phyloP scores from a whole-genome alignment of 495 filamentous ascomycete genomes.

The Penicillium fimorum region DNA sequence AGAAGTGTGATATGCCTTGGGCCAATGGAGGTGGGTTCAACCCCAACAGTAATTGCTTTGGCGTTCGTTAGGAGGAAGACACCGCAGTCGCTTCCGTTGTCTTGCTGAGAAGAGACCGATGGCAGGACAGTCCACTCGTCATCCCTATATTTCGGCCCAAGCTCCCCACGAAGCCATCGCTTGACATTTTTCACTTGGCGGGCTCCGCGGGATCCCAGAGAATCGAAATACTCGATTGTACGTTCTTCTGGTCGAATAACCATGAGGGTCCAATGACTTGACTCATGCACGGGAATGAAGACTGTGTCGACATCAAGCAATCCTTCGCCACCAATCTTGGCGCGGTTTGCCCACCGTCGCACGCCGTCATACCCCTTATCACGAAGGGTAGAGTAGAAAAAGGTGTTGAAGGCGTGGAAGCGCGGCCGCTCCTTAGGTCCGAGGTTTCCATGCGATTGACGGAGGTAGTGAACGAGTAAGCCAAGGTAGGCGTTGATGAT shows the following conservation, averaged over 20 bases:
- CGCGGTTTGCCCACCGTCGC: conserved; percentile 52
- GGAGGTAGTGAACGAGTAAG: conserved; percentile 58
- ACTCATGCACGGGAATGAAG: conserved; percentile 58
- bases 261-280: conserved; percentile 60
- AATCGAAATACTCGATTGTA: conserved; percentile 75
- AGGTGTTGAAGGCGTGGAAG: conserved; percentile 68
- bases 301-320: conserved; percentile 59
- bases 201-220: conserved; percentile 46
- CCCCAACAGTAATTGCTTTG: conserved; percentile 62
- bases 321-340: conserved; percentile 52
- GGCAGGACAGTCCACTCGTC: conserved; percentile 60
- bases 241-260: conserved; percentile 63
- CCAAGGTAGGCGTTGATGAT: conserved; percentile 69
- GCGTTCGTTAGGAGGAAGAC: conserved; percentile 76
- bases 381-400: conserved; percentile 64
- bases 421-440: conserved; percentile 54
- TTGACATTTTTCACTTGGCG: conserved; percentile 42
- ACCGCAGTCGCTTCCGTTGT: conserved; percentile 76
- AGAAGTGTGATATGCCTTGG: conserved; percentile 57
- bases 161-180: conserved; percentile 56
- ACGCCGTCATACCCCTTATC: conserved; percentile 51
- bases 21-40: conserved; percentile 60
- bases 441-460: conserved; percentile 46
- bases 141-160: conserved; percentile 55
- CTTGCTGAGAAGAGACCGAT: conserved; percentile 54